These are phyloP conservation scores for Sphagnum magellanicum DNA, from an alignment of 228 moss, liverwort and hornwort species.

Conservation along the genomic window DNA sequence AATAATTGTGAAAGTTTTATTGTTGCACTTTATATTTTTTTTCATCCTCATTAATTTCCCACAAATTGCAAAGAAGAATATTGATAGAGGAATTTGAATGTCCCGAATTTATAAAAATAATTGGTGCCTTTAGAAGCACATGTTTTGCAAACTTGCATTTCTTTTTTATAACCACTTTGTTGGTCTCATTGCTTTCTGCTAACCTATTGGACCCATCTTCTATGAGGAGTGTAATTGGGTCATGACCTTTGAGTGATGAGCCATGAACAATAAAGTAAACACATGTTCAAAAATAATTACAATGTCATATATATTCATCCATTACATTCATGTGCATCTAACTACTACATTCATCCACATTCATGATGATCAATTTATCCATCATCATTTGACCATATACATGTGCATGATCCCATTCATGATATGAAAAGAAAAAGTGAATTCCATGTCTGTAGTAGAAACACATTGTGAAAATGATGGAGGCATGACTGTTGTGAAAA, in stretches of 20 bases:
- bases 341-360: no score
- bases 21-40: not conserved
- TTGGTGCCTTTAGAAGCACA: no score
- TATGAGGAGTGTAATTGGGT: constrained; percentile 23
- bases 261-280: no score
- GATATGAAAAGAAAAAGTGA: not conserved
- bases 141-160: constrained; percentile 6
- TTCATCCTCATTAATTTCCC: not conserved
- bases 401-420: no score
- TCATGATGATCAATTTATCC: no score
- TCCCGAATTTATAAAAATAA: not conserved
- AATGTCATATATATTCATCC: no score
- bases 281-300: no score
- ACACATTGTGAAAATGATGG: not conserved
- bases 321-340: no score
- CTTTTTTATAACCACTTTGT: not conserved
- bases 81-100: not conserved
- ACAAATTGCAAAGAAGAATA: not conserved
- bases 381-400: no score
- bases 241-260: no score
- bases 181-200: not conserved
- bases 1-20: not conserved
- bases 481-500: not conserved
- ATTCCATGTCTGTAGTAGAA: not conserved
- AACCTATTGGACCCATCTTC: constrained; percentile 14